These are phyloP conservation scores for Podaxis sp. DNA, from an alignment of 768 basidiomycete species.

Conservation along the genomic window DNA sequence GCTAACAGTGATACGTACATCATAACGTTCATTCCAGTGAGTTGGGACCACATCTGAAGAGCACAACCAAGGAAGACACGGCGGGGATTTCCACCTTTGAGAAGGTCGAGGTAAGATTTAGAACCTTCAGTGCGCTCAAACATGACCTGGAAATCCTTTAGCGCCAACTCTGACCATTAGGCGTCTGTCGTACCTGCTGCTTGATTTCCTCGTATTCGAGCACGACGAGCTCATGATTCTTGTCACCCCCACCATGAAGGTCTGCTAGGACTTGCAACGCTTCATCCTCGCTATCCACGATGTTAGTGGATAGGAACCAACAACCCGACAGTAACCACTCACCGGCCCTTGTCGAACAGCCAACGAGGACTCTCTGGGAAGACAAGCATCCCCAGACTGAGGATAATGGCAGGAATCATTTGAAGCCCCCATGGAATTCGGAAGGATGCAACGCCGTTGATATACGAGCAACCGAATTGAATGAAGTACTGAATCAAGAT, in stretches of 20 bases:
- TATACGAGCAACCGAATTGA: conserved; percentile 72
- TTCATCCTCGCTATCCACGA: conserved; percentile 41
- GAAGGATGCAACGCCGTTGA: conserved; percentile 67
- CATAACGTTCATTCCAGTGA: conserved; percentile 80
- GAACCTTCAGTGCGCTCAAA: conserved; percentile 69
- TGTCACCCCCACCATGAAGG: conserved; percentile 63
- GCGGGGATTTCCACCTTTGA: conserved; percentile 62
- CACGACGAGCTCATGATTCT: conserved; percentile 53
- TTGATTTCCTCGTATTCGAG: conserved; percentile 71
- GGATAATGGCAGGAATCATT: conserved; percentile 70
- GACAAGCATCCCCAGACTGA: conserved; percentile 59
- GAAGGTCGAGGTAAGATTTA: conserved; percentile 62
- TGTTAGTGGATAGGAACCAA: background rate
- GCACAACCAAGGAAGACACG: conserved; percentile 66
- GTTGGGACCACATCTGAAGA: conserved; percentile 81
- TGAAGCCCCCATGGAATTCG: conserved; percentile 80
- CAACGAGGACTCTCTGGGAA: conserved; percentile 74
- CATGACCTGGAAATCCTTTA: conserved; percentile 24
- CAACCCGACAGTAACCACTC: conserved; percentile 5
- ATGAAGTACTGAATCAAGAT: conserved; percentile 74
- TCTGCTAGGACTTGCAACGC: conserved; percentile 72
- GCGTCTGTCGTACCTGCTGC: conserved; percentile 27
- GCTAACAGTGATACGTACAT: conserved; percentile 39
- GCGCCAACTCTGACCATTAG: background rate
- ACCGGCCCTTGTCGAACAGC: conserved; percentile 61